These are phyloP conservation scores for Coemansia sp. DNA, from an alignment of 192 early-diverging fungal genomes.

Conservation along the genomic window DNA sequence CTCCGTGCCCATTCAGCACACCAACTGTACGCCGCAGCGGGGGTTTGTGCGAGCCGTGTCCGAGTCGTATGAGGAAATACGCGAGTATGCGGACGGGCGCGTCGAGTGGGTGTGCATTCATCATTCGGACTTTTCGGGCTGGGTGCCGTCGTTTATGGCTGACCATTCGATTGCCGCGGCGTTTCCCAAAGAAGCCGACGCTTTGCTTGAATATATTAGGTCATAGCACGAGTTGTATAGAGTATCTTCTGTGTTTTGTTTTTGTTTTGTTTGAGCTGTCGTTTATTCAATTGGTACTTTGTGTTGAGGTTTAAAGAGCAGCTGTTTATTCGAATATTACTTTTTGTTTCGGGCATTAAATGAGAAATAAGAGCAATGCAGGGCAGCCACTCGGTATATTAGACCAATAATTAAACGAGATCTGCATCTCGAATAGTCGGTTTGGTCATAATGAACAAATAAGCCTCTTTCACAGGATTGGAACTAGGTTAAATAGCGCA, in stretches of 20 bases:
- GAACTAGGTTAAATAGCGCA: not conserved
- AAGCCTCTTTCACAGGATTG: not conserved
- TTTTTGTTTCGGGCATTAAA: too few relatives aligned
- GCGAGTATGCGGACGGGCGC: conserved; percentile 32
- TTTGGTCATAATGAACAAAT: not conserved
- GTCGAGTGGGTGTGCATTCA: conserved; percentile 46
- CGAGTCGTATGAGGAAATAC: conserved; percentile 45
- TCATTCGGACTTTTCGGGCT: conserved; percentile 47
- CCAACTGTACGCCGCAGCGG: conserved; percentile 20
- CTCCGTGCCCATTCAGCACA: conserved; percentile 24
- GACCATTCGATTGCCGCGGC: conserved; percentile 36
- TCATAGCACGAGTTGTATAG: too few relatives aligned
- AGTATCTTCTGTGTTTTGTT: too few relatives aligned
- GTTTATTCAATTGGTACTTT: too few relatives aligned
- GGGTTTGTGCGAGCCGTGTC: conserved; percentile 42
- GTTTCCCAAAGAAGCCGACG: conserved; percentile 40
- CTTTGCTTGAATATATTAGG: conserved; percentile 27
- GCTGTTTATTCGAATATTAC: too few relatives aligned
- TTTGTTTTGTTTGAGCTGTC: too few relatives aligned
- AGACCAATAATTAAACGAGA: not conserved
- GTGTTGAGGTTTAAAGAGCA: too few relatives aligned
- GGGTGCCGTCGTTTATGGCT: conserved; percentile 41
- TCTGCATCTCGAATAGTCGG: not conserved
- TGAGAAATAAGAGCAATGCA: too few relatives aligned
- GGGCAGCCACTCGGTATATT: too few relatives aligned